A percentile compares a stretch with the other conserved stretches of the same genome.
phyloP scores from a whole-genome alignment of 2,329 filamentous ascomycete genomes.

The Colletotrichum australisinense region DNA sequence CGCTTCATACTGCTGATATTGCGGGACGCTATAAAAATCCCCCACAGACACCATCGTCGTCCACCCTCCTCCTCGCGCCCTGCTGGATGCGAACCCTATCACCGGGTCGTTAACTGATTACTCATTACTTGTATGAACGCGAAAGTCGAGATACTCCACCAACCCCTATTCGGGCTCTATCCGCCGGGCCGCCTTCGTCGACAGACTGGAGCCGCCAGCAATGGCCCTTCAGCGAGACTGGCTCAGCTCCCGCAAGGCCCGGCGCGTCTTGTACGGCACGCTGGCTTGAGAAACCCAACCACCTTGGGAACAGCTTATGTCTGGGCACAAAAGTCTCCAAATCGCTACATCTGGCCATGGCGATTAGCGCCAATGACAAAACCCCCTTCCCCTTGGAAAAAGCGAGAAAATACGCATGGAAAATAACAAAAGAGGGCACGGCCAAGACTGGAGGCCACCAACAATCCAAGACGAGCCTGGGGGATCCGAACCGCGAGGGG shows the following conservation, averaged over 20 bases:
- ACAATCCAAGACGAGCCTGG: background rate
- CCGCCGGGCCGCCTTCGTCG: background rate
- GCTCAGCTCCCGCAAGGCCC: background rate
- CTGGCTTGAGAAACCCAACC: background rate
- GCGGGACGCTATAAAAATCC: slow-evolving; percentile 11
- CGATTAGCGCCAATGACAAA: background rate
- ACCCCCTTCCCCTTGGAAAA: background rate
- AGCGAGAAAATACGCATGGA: background rate
- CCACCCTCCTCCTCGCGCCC: background rate
- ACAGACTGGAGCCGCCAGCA: background rate
- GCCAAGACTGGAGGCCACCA: background rate
- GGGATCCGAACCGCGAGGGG: background rate
- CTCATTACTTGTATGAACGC: background rate
- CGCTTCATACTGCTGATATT: background rate
- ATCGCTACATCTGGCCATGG: slow-evolving; percentile 2
- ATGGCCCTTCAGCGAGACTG: background rate
- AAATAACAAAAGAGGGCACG: slow-evolving; percentile 3
- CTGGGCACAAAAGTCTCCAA: slow-evolving; percentile 6
- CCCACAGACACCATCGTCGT: slow-evolving; percentile 8
- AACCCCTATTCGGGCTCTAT: background rate
- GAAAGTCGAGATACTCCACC: background rate
- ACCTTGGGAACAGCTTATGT: background rate
- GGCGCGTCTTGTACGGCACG: background rate
- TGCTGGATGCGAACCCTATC: background rate
- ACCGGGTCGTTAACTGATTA: background rate